Conservation (phyloP, 1,284 basidiomycete species). For the Trametes hirsuta region DNA sequence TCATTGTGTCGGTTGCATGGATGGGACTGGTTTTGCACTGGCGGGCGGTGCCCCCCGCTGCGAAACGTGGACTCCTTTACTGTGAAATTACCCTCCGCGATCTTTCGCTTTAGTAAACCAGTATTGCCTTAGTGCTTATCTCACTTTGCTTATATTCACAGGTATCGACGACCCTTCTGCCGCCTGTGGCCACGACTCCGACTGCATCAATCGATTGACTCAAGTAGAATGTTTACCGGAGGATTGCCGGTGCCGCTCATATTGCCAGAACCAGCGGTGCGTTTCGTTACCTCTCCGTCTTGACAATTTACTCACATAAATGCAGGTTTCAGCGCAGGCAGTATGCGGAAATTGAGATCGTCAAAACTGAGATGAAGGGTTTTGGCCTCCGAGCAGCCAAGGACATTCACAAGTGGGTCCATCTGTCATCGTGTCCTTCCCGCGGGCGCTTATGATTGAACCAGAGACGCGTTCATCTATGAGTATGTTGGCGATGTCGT, state of each 20-base stretch:
- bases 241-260: conserved; percentile 83
- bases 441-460: not conserved
- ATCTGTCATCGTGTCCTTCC: not conserved
- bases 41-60: too few species aligned
- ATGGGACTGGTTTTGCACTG: too few species aligned
- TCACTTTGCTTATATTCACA: conserved; percentile 32
- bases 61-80: too few species aligned
- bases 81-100: too few species aligned
- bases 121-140: not conserved
- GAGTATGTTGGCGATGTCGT: conserved; percentile 99
- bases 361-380: conserved; percentile 95
- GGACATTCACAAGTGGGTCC: conserved; percentile 73
- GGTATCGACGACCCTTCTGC: conserved; percentile 59
- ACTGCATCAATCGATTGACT: conserved; percentile 97
- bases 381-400: conserved; percentile 85
- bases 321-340: conserved; percentile 83
- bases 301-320: conserved; percentile 12
- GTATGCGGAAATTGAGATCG: conserved; percentile 90
- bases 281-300: conserved; percentile 26
- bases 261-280: conserved; percentile 94
- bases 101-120: not conserved
- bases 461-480: conserved; percentile 91
- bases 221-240: conserved; percentile 93
- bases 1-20: too few species aligned
- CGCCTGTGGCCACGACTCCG: conserved; percentile 88